Base-by-base conservation (phyloP, 2,329 filamentous ascomycete genomes). In the Cytospora schulzeri region DNA sequence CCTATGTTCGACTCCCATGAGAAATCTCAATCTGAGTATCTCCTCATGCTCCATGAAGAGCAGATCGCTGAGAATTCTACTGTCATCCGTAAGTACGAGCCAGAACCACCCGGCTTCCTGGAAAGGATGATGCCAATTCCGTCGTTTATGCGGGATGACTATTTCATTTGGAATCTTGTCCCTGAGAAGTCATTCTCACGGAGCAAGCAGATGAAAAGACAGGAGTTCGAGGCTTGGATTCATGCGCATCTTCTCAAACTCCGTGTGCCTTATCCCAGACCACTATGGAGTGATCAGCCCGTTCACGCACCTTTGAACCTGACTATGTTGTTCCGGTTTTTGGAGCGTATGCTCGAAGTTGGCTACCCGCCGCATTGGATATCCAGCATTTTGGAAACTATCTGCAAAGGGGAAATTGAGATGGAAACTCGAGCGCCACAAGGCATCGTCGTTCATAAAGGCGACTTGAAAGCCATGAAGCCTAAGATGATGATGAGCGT, bases 361-460 rank as follows among this genome's bases (percentile, higher is more conserved):
- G 71, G 72, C 17, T 73, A 73, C 54, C 71, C 72, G 2, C 67
- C 70, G 26, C 71, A 73, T 57, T 74, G 72, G 72, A 60, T 73
- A 9, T 69, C 69, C 1, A 63, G 64, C 1, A 61, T 71, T 3
- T 56, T 72, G 2, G 41, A 59, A 9, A 54, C 62, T 17, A 59
- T 72, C 6, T 69, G 65, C 54, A 56, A 53, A 2, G 69, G 69
- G 7, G 52, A 35, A 4, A 67, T 73, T 22, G 31, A 22, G 29
- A 55, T 29, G 29, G 35, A n/a, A 17, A 29, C 53, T 22, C 53
- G 53, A 31, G 53, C 53, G 22, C 53, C 53, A 22, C 17, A 29
- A 14, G 19, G 17, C 29, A n/a, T 55, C 22, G 53, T 55, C 11
- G 29, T 55, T 4, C 53, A 33, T 29, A 19, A 19, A 2, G 22